phyloP scores from a whole-genome alignment of 371 early-diverging fungal genomes.

The Batkoa obscura region DNA sequence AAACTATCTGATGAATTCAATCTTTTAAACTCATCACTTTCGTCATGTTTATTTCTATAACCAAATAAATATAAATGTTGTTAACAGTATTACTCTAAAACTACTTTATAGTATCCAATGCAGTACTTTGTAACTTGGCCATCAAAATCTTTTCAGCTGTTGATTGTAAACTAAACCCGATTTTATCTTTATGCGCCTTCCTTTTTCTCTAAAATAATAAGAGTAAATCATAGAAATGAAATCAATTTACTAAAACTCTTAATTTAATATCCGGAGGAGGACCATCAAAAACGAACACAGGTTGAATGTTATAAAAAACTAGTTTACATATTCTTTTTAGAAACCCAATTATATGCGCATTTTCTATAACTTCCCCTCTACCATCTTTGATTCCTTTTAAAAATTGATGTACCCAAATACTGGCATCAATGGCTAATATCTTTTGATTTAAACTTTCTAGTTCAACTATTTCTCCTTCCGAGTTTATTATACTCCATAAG shows the following conservation, averaged over 20 bases:
- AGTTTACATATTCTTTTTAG: constrained; percentile 85
- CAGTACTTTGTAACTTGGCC: no score
- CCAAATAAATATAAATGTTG: no score
- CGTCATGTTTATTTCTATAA: no score
- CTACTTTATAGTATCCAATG: no score
- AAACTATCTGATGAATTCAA: no score
- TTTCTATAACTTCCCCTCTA: constrained; percentile 70
- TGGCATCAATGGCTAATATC: no score
- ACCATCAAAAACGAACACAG: constrained; percentile 94
- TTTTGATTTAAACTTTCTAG: no score
- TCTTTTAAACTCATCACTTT: no score
- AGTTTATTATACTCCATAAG: constrained; percentile 78
- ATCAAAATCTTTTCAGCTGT: no score
- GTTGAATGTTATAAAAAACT: constrained; percentile 72
- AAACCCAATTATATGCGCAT: constrained; percentile 85
- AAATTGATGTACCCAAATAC: constrained; percentile 94
- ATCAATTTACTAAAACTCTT: constrained; percentile 38
- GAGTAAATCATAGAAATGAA: not conserved
- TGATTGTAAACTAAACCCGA: no score
- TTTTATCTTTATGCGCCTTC: no score
- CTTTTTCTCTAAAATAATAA: not conserved
- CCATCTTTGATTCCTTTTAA: constrained; percentile 78
- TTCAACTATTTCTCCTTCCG: constrained; percentile 55
- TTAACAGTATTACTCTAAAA: no score
- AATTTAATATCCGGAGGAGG: constrained; percentile 70